Evolutionary conservation across 2,329 filamentous ascomycete species (phyloP).

Genomic region (Paecilomyces fulvus): DNA sequence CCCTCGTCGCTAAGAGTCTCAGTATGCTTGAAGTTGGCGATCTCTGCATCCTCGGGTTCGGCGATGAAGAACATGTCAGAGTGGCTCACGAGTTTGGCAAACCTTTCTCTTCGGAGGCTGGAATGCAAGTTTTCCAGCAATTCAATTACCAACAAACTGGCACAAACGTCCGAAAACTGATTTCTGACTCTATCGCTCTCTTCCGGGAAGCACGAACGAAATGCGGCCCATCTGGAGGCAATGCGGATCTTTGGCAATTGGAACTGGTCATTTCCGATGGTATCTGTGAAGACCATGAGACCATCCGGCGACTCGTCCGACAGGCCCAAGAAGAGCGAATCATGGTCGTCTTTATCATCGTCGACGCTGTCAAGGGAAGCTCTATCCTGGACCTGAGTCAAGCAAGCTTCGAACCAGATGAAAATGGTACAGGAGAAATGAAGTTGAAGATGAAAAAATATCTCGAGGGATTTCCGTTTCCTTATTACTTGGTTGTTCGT

Average conservation of each 20-base stretch:
- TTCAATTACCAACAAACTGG: constrained; percentile 80
- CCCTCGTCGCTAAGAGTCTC: constrained; percentile 78
- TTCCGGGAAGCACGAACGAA: constrained; percentile 69
- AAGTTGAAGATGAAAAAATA: constrained; percentile 79
- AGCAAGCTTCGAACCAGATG: constrained; percentile 68
- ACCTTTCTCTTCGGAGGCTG: constrained; percentile 72
- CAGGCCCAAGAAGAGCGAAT: constrained; percentile 88
- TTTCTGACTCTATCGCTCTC: constrained; percentile 67
- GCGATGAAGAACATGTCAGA: constrained; percentile 60
- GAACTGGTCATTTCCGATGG: constrained; percentile 90
- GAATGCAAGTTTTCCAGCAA: constrained; percentile 71
- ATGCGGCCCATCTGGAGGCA: constrained; percentile 42
- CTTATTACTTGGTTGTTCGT: constrained; percentile 91
- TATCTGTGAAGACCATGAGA: constrained; percentile 80
- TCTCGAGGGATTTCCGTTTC: constrained; percentile 91
- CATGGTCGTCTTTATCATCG: constrained; percentile 97
- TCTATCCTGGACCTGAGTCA: constrained; percentile 79
- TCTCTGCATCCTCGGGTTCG: constrained; percentile 85
- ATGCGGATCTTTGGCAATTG: constrained; percentile 84
- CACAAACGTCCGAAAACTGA: constrained; percentile 74
- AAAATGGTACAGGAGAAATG: constrained; percentile 49
- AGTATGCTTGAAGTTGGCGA: constrained; percentile 92
- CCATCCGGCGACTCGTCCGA: constrained; percentile 71
- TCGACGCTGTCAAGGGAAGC: constrained; percentile 56
- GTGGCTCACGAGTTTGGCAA: constrained; percentile 79